phyloP scores from a whole-genome alignment of 192 early-diverging fungal genomes.

The Gorgonomyces haynaldii region DNA sequence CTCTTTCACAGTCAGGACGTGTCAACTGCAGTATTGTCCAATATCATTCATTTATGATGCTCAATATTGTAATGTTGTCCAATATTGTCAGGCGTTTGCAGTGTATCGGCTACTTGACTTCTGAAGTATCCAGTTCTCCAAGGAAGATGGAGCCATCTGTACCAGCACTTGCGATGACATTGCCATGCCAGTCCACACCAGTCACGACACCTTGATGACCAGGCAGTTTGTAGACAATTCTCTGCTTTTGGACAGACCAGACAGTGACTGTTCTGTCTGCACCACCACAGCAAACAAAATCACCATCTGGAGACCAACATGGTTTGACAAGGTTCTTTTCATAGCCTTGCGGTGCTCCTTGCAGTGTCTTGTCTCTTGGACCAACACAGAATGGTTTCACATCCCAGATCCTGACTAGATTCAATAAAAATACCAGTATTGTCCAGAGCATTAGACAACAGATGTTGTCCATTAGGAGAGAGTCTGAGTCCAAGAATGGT shows the following conservation, averaged over 20 bases:
- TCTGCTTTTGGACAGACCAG: slow-evolving; percentile 68
- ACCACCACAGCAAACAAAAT: slow-evolving; percentile 68
- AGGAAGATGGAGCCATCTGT: slow-evolving; percentile 82
- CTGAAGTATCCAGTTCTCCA: slow-evolving; percentile 50
- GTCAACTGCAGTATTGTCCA: no score
- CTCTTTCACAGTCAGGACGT: no score
- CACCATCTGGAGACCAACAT: slow-evolving; percentile 76
- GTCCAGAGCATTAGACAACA: slow-evolving; percentile 86
- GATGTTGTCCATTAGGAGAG: slow-evolving; percentile 69
- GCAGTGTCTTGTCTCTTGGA: not conserved
- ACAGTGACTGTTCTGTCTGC: slow-evolving; percentile 83
- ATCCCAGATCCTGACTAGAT: slow-evolving; percentile 79
- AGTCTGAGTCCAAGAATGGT: slow-evolving; percentile 36
- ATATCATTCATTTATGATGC: no score
- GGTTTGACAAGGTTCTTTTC: slow-evolving; percentile 89
- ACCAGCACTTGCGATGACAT: slow-evolving; percentile 62
- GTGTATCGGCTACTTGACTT: no score
- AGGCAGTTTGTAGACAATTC: slow-evolving; percentile 86
- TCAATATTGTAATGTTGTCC: no score
- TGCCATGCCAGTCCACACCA: slow-evolving; percentile 85
- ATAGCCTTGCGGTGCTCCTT: slow-evolving; percentile 86
- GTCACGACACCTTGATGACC: slow-evolving; percentile 92
- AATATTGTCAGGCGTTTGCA: no score
- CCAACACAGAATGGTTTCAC: slow-evolving; percentile 75
- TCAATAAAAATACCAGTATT: slow-evolving; percentile 54